Evolutionary conservation across 108 stramenopile species (phyloP).

Genomic region (Mayamaea pseudoterrestris): DNA sequence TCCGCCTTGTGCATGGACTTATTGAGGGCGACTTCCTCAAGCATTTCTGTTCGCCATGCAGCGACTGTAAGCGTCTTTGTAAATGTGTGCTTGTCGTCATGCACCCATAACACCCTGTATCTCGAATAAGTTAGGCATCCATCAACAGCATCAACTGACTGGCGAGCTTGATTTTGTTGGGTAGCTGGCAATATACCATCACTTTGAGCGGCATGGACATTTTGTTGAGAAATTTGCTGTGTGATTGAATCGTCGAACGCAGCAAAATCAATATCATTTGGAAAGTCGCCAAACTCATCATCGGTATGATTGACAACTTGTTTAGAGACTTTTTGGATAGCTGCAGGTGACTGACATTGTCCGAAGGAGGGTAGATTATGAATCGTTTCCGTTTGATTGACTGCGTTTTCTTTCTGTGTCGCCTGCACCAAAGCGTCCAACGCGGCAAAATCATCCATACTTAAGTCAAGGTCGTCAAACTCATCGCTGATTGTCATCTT

Average conservation of each 20-base stretch:
- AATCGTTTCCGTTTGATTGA: background rate
- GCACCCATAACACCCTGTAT: slow-evolving; percentile 42
- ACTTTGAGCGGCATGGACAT: background rate
- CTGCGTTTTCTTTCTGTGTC: background rate
- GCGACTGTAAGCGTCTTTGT: slow-evolving; percentile 48
- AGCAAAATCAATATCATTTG: slow-evolving; percentile 10
- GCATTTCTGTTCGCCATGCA: slow-evolving; percentile 32
- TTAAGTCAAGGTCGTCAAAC: slow-evolving; percentile 12
- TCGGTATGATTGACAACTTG: slow-evolving; percentile 16
- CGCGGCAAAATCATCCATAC: slow-evolving; percentile 11
- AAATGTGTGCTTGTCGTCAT: slow-evolving; percentile 30
- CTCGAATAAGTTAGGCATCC: slow-evolving; percentile 25
- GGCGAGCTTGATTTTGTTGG: slow-evolving; percentile 13
- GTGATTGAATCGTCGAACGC: slow-evolving; percentile 4
- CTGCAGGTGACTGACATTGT: background rate
- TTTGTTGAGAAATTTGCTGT: slow-evolving; percentile 12
- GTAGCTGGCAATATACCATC: slow-evolving; percentile 1
- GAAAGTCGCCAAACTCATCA: slow-evolving; percentile 36
- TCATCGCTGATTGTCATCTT: slow-evolving; percentile 3
- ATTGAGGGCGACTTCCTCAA: background rate
- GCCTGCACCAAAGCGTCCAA: slow-evolving; percentile 11
- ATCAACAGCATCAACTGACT: too few relatives aligned
- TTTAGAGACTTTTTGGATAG: background rate
- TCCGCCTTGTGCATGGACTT: background rate
- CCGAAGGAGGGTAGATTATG: background rate